Base-by-base conservation (phyloP, 2,329 filamentous ascomycete species). In the Trichoderma sp. region DNA sequence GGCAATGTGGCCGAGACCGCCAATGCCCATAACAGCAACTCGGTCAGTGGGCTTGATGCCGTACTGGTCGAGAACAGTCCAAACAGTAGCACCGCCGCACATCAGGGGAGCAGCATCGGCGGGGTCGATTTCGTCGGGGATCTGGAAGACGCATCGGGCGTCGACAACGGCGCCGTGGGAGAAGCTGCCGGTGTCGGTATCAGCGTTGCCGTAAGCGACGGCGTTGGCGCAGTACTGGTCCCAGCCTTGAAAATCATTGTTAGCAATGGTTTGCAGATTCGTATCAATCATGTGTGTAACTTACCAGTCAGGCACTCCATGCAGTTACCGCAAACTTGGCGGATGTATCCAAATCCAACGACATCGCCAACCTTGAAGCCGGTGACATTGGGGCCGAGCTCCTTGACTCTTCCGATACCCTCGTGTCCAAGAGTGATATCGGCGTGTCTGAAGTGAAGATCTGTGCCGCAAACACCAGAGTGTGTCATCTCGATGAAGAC, bases 51-150 rank as follows among this genome's bases (percentile, higher is more conserved):
- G 91, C 0, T 92, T 93, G 67, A 88, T 89, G 3, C 90, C 90
- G 77, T 93, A 89, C 71, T 90, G 87, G 79, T 86, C 86, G 64
- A 95, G 83, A 1, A 93, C 93, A 12, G 87, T 86, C 81, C 88
- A 95, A 8, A 92, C 86, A 0, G 93, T 95, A 41, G 94, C 88
- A n/a, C 93, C 93, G 21, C 88, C 93, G 80, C 93, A 94, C 60
- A 94, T 86, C 89, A 94, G 90, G 2, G 93, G 92, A 29, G 92
- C 87, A 11, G 86, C 85, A 69, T 84, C 77, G 64, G 85, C 86
- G 2, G 83, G 83, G 6, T 81, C 78, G 6, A 88, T 77, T 4
- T 81, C 82, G 21, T 86, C 83, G 35, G 86, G 86, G 69, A 88
- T 86, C 80, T 85, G 85, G 78, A 88, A 78, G 31, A 85, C 85